phyloP scores from a whole-genome alignment of 2,329 filamentous ascomycete genomes.

The Ophiostoma populinum region DNA sequence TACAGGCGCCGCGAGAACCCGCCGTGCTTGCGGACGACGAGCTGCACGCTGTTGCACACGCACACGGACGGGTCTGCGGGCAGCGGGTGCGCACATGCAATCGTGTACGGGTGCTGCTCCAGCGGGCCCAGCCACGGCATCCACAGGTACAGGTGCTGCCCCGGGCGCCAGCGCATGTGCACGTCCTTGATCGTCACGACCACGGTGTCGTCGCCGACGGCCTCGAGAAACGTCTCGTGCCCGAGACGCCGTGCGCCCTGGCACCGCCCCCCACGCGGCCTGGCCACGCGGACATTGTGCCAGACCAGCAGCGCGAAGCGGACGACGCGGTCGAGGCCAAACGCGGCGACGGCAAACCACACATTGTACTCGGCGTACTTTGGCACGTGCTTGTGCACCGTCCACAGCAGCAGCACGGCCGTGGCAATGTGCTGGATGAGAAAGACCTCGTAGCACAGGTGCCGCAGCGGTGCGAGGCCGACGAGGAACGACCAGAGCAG shows the following conservation, averaged over 20 bases:
- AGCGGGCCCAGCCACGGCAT: slow-evolving; percentile 34
- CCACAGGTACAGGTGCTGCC: slow-evolving; percentile 45
- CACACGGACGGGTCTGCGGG: slow-evolving; percentile 27
- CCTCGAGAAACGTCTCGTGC: slow-evolving; percentile 30
- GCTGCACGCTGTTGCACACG: slow-evolving; percentile 41
- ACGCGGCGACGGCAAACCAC: slow-evolving; percentile 46
- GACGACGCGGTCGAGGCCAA: slow-evolving; percentile 44
- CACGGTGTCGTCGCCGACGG: slow-evolving; percentile 33
- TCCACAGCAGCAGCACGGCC: slow-evolving; percentile 42
- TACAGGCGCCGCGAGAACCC: slow-evolving; percentile 41
- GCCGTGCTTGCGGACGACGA: slow-evolving; percentile 36
- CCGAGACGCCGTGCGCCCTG: slow-evolving; percentile 31
- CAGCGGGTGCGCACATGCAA: slow-evolving; percentile 35
- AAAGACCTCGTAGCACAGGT: slow-evolving; percentile 53
- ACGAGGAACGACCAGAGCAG: slow-evolving; percentile 48
- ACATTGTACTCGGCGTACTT: slow-evolving; percentile 40
- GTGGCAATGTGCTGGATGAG: slow-evolving; percentile 49
- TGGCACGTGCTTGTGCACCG: slow-evolving; percentile 47
- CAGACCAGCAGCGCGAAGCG: slow-evolving; percentile 30
- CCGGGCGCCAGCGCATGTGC: slow-evolving; percentile 39
- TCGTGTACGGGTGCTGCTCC: slow-evolving; percentile 44
- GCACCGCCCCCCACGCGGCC: slow-evolving; percentile 24
- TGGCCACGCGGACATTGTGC: slow-evolving; percentile 32
- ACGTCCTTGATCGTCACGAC: slow-evolving; percentile 42
- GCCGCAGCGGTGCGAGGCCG: slow-evolving; percentile 44